Conservation (phyloP, 1,284 basidiomycete genomes). For the Cutaneotrichosporon cutaneum region DNA sequence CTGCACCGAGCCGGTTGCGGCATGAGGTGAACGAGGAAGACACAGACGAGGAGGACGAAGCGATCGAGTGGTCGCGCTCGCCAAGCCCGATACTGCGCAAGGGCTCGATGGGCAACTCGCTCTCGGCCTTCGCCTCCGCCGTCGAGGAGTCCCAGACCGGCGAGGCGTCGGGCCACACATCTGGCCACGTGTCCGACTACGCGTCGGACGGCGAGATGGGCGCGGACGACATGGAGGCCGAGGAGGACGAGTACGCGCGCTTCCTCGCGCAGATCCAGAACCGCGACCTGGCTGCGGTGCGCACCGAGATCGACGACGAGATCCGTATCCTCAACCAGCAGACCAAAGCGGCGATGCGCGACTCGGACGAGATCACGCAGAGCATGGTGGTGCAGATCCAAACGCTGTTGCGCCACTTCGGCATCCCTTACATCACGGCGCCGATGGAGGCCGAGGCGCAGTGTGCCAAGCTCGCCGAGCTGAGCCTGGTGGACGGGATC, state of each 20-base stretch:
- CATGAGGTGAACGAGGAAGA: constrained; percentile 10
- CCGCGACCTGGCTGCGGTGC: constrained; percentile 72
- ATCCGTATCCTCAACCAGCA: constrained; percentile 78
- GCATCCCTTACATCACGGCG: constrained; percentile 96
- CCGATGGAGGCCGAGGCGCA: constrained; percentile 99
- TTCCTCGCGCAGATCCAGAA: constrained; percentile 89
- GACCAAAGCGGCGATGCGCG: constrained; percentile 81
- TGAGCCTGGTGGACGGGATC: constrained; percentile 90
- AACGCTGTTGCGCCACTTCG: constrained; percentile 87
- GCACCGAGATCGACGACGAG: constrained; percentile 87
- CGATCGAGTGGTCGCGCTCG: constrained; percentile 49
- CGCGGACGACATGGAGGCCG: constrained; percentile 63
- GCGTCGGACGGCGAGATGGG: constrained; percentile 62
- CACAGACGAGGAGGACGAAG: constrained; percentile 34
- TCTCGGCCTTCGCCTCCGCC: not conserved
- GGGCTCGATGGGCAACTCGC: not conserved
- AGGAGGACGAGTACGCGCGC: constrained; percentile 85
- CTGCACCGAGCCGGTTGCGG: not conserved
- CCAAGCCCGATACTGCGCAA: constrained; percentile 36
- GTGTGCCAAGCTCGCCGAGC: constrained; percentile 83
- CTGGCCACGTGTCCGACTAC: constrained; percentile 11
- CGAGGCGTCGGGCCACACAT: not conserved
- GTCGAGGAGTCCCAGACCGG: not conserved
- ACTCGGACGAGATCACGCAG: constrained; percentile 91
- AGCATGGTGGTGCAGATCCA: constrained; percentile 96